These are phyloP conservation scores for Yarrowia bubula DNA, from an alignment of 805 yeast genomes.

Conservation along the genomic window DNA sequence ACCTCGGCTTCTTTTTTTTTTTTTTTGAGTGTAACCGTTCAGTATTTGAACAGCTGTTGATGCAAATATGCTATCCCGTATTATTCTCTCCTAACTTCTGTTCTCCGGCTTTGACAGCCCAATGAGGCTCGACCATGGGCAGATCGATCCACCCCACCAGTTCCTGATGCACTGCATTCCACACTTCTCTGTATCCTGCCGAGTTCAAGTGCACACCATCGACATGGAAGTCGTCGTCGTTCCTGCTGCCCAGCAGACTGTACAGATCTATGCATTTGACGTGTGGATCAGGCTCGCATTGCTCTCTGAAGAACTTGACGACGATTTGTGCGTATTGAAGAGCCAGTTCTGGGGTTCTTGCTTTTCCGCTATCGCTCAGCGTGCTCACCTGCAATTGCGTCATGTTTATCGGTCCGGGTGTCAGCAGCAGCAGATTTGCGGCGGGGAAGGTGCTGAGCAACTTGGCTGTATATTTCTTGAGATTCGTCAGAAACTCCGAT, in stretches of 20 bases:
- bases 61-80: not conserved
- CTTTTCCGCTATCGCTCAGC: constrained; percentile 4
- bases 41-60: no score
- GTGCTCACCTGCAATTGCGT: constrained; percentile 1
- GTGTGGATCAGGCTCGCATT: constrained; percentile 13
- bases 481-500: not conserved
- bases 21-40: not conserved
- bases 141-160: constrained; percentile 9
- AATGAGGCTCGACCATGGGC: constrained; percentile 13
- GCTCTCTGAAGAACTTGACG: not conserved
- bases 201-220: constrained; percentile 12
- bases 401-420: constrained; percentile 10
- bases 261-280: constrained; percentile 10
- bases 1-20: not conserved
- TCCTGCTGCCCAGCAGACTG: not conserved
- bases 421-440: constrained; percentile 6
- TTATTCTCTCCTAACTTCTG: not conserved
- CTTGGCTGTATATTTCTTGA: constrained; percentile 4
- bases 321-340: constrained; percentile 17
- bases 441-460: constrained; percentile 7
- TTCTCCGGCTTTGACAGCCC: constrained; percentile 8
- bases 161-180: constrained; percentile 13
- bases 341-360: constrained; percentile 3
- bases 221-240: not conserved
- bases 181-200: constrained; percentile 12